Base-by-base conservation (phyloP, 2,329 filamentous ascomycete genomes). In the Calonectria hongkongensis region DNA sequence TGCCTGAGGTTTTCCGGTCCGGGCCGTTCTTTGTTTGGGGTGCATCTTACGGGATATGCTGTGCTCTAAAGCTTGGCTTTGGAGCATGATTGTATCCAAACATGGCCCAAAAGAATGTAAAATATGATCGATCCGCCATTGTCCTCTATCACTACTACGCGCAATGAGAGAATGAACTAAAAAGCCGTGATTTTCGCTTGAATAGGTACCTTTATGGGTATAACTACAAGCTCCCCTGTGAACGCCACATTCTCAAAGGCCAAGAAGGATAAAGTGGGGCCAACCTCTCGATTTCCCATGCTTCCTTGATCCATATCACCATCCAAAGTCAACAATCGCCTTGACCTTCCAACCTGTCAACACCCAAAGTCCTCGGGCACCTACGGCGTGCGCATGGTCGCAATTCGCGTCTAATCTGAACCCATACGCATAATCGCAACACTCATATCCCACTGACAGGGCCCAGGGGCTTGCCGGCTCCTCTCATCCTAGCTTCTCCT, bases 201-300 rank as follows among this genome's bases (percentile, higher is more conserved):
- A 30, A 51, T 18, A 30, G 12, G 25, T n/a, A 27, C 27, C 16
- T 54, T 33, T 54, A 54, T 54, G 16, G 50, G 12, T 9, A 12
- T 30, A 13, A 10, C 5, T 2, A 27, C 16, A 8, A 54, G 50
- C 6, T 33, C 27, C 28, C 30, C 15, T n/a, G 33, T 27, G 7
- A 36, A 28, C 36, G 54, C 54, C 13, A 28, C 36, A 60, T 39
- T 54, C 27, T n/a, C 28, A 15, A n/a, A 5, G 54, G 21, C 12
- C 10, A 58, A 36, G n/a, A 25, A 10, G 18, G 21, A 25, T 18
- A 60, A 60, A 60, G 54, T 60, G 54, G 54, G 54, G 2, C 54
- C n/a, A 25, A 36, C 8, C 10, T 15, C 36, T 60, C 33, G 25
- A 41, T 15, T 16, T 39, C 15, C n/a, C 54, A 12, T 25, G 25